Evolutionary conservation across 108 stramenopile genomes (phyloP).

Genomic region (Skeletonema costatum): DNA sequence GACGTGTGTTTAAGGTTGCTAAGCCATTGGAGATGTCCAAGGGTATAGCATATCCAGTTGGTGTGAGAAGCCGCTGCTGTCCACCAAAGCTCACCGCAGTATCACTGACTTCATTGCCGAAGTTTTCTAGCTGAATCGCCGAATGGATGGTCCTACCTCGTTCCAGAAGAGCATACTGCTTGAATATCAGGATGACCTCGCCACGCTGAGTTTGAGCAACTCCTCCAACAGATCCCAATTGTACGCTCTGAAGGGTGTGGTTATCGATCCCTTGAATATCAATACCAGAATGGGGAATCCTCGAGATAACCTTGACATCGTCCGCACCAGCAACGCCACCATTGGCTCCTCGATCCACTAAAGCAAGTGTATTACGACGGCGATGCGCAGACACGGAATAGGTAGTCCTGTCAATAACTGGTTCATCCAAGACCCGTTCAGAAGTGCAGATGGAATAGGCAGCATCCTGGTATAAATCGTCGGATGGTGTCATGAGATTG

Average conservation of each 20-base stretch:
- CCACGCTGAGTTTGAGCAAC: neutral
- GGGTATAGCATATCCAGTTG: constrained; percentile 32
- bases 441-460: too few relatives aligned
- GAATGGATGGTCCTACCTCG: too few relatives aligned
- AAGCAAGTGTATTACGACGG: too few relatives aligned
- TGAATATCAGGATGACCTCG: neutral
- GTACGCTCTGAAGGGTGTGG: neutral
- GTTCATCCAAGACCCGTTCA: too few relatives aligned
- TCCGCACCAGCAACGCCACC: neutral
- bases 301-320: neutral
- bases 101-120: neutral
- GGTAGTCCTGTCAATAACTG: too few relatives aligned
- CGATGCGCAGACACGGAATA: too few relatives aligned
- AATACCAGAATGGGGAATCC: neutral
- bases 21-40: constrained; percentile 24
- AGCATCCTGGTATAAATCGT: too few relatives aligned
- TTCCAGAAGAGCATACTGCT: neutral
- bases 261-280: neutral
- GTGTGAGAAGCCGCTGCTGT: constrained; percentile 27
- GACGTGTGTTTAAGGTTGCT: too few relatives aligned
- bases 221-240: neutral
- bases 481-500: too few relatives aligned
- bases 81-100: constrained; percentile 10
- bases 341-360: neutral
- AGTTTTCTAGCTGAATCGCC: neutral